Evolutionary conservation across 345 rosid species (phyloP), one percentile per base, ranked within the genome.

Genomic region (Salix viminalis): DNA sequence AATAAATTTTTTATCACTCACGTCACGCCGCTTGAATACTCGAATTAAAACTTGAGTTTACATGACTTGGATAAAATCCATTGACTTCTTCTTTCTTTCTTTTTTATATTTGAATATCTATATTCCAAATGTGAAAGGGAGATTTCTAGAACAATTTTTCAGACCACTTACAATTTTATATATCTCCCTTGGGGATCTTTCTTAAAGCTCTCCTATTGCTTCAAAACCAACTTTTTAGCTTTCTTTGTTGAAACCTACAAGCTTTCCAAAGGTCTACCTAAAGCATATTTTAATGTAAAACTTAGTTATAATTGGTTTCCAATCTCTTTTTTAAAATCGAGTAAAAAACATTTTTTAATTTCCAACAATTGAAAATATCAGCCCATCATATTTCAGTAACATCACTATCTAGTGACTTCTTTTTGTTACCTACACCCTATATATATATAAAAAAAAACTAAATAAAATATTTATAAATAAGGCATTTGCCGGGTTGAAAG

Each of bases 231-330:
- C 13, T 41, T 67, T 5, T 9, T 18, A 62, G 41, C 62, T 3
- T 16, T 56, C 19, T 34, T 75, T 13, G 66, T 75, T 52, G 50
- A 75, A 70, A 65, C 70, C 65, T 18, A 26, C 0, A 64, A 64
- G 28, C 30, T 46, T 39, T 14, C 4, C 7, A 61, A 7, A 18
- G 23, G 9, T 46, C 6, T 12, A 80, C 76, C 76, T 44, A 80
- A 75, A 30, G 2, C 30, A 44, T 30, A 18, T 80, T 41, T 75
- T 56, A n/a, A 70, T 61, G 65, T 28, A 39, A 26, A 65, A 65
- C 64, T 75, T 41, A 14, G n/a, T 65, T 32, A 6, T 39, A 50
- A 50, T 18, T 36, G 13, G 48, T 50, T 50, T 39, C 71, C 44
- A 52, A 70, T 24, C 24, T 54, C 66, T 65, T 56, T 28, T 44